Base-by-base conservation (phyloP, 257 asterid species). In the Gentiana straminea region DNA sequence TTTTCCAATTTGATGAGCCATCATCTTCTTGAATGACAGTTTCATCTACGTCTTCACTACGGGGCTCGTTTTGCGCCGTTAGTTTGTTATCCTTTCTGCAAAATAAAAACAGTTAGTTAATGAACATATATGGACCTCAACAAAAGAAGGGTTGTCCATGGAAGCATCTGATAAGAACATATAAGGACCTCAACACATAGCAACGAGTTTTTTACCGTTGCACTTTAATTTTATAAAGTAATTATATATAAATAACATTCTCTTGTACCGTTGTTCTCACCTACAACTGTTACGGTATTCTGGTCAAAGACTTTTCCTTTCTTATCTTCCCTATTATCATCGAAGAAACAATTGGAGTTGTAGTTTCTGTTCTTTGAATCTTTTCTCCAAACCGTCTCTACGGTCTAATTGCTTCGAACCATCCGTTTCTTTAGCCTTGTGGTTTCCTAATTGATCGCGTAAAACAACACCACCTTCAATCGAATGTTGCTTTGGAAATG, bases 1-100 rank as follows among this genome's bases (percentile, higher is more conserved):
- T 73, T 62, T 69, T 77, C 83, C 83, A 77, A 57, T 77, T 65
- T 58, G 73, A 80, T 55, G 74, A 73, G 46, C 34, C 74, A 49
- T 67, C 73, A 15, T 53, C 69, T n/a, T n/a, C n/a, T 49, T 51
- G 65, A 33, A n/a, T 39, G 54, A 51, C 68, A 64, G 46, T 34
- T 41, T 66, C 73, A 13, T 67, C 59, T 60, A 63, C 58, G 52
- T 64, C 69, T 65, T 0, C 37, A 38, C 50, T 64, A 48, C 44
- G 52, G 52, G 49, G 34, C 72, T 44, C 36, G 37, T 57, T 61
- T 62, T 48, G 66, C 52, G 43, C 58, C 55, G 56, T 64, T 41
- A 43, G 39, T 44, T 68, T 65, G 36, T 58, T 51, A 54, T n/a
- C 50, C 44, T 57, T 61, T 24, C 77, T 71, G 75, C 61, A 62